Evolutionary conservation across 306 rosid species (phyloP), one percentile per base, ranked within the genome.

Genomic region (Lotus japonicus): DNA sequence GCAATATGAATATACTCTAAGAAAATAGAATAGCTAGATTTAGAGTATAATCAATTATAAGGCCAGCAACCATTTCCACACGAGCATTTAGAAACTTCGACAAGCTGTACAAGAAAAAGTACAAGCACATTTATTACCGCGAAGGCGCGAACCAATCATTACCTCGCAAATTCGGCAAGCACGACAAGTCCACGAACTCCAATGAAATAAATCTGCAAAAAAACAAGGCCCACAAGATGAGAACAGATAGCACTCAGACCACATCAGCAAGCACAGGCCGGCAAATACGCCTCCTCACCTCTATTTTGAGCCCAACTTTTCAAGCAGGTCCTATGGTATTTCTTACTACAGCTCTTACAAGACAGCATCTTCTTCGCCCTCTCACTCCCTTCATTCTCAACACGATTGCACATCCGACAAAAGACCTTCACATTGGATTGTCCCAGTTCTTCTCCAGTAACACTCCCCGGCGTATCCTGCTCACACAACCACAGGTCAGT

Each of bases 311-410:
- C 86, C 99, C 99, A 95, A 64, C 76, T 83, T 78, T 85, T 90
- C 88, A 95, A 77, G 83, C 99, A 95, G 82, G 79, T 87, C 82
- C 96, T 85, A 71, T 95, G 99, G 80, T 95, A 95, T 72, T 90
- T 90, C 83, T 95, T 95, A 74, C 91, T 75, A 75, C 99, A 95
- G 49, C 84, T 88, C 84, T 95, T 95, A 79, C 99, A 95, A 0
- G 99, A 87, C 73, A 95, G 88, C 99, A 95, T 95, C 83, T 78
- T 88, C 42, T 83, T 87, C 12, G 97, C 95, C 71, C 68, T 88
- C 79, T 95, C 95, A 75, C 92, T 90, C 70, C 91, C 87, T 73
- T 95, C 95, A 11, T 87, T 84, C 81, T 95, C 99, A 28, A 91
- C 92, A 66, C 78, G 84, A 79, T 90, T 90, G 71, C 99, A 95